Base-by-base conservation (phyloP, 352 stramenopile genomes). In the Phytophthora meadii region DNA sequence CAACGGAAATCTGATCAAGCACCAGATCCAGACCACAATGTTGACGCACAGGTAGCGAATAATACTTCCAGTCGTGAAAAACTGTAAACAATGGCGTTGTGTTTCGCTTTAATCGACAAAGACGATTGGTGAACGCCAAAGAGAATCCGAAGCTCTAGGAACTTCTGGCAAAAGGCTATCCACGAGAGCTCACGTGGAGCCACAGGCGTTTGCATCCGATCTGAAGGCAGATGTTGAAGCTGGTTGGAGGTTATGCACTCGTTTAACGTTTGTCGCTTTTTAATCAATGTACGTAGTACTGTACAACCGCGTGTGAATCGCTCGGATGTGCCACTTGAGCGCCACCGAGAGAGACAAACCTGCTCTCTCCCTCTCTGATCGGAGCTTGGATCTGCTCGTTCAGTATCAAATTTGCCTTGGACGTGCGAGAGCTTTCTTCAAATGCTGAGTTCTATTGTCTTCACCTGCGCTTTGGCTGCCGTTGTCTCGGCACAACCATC, bases 1-100 rank as follows among this genome's bases (percentile, higher is more conserved):
- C 56, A 81, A 79, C 54, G 59, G 65, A 8, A 44, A 28, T n/a
- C 69, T 68, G 48, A 51, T 81, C 51, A 60, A 68, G 28, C 30
- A 51, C 15, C 56, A 47, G 36, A 56, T 69, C 15, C 49, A 57
- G 50, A 51, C 44, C 25, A n/a, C 15, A 40, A 22, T 17, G 27
- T 27, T 53, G 36, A 53, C 46, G 45, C 8, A 2, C 30, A 36
- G 12, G 30, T 11, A 11, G 6, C 19, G 47, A 22, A 39, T 28
- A 49, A 19, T 19, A 25, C 42, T 49, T 30, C 28, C 42, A 30
- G 12, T 49, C 34, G 19, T 17, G 14, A 7, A 45, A 48, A 58
- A 48, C 25, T 25, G 17, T 36, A n/a, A 42, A 48, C 22, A 22
- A 46, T 15, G 12, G 6, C 19, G 40, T 17, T 34, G 15, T 36